Evolutionary conservation across 2,329 filamentous ascomycete species (phyloP), one percentile per base, ranked within the genome.

Genomic region (Aspergillus sp.): DNA sequence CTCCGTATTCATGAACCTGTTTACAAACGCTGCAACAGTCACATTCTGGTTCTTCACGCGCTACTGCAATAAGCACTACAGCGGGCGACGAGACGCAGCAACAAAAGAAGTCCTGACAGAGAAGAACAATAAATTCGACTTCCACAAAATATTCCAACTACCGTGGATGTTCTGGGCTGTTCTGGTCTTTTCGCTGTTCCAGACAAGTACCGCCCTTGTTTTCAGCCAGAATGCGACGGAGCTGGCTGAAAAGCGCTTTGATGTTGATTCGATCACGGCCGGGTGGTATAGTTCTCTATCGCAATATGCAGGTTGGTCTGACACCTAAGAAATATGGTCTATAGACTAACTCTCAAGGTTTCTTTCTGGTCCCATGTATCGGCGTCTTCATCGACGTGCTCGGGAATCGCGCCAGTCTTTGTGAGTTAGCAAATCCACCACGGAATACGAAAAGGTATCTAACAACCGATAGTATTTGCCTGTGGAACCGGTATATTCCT

Each of bases 1-100:
- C 9, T 78, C 90, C 0, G 84, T 87, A 0, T 83, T 85, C 63
- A 87, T 87, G 82, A 86, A 87, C 57, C 57, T 87, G 2, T 87
- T 87, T 60, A 87, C 84, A 8, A 87, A 87, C 54, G 65, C 79
- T 0, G 76, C 79, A 1, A 86, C 84, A 0, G 52, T 78, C 0
- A 69, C 75, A 9, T 87, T 87, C 67, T 86, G 79, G 72, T 77
- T 79, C 62, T 87, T 87, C 65, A 84, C 79, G 0, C 75, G 75
- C 9, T 82, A 80, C 68, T 80, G 78, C 40, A 77, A 81, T 33
- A 75, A 74, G 23, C 76, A 74, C 23, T 87, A 81, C 52, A 64
- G 69, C 1, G 78, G 78, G 3, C 77, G 76, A 2, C 67, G 72
- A 0, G 85, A 87, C 53, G 80, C 79, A 0, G 83, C 84, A 0